Base-by-base conservation (phyloP, 176 grass and related monocot species). In the Aegilops sharonensis region DNA sequence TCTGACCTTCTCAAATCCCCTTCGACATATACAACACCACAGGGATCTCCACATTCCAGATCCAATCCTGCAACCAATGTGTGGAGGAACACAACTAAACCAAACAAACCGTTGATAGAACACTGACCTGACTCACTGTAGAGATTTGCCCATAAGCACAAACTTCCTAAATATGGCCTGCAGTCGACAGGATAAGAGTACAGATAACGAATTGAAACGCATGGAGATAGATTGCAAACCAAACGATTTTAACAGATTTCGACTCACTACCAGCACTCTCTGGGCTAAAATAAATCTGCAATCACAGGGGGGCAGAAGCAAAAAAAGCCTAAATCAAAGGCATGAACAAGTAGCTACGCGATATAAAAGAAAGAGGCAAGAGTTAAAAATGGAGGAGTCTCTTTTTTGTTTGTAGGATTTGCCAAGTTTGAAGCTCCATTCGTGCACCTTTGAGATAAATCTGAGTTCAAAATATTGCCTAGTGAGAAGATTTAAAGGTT, bases 21-120 rank as follows among this genome's bases (percentile, higher is more conserved):
- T 47, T 56, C 2, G 9, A 25, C 18, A 68, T 59, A 42, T 59
- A 42, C 1, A 71, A 42, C 12, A 34, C 11, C 13, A 25, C 15
- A 54, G 48, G 48, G 48, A 5, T 21, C 10, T 59, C 48, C 24
- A n/a, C 45, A 21, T 23, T 29, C 42, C 52, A 14, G 25, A 32
- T 34, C 62, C 27, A 17, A n/a, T 25, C 86, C 86, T 88, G 86
- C 86, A 88, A 82, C 8, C 50, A 73, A 36, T 27, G 56, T 12
- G 23, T 23, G 4, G 39, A 54, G 69, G 15, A 80, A 24, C 72
- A 45, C 17, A 11, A 68, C 3, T 50, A 43, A 50, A 75, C 23
- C 24, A 2, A 75, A 75, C 10, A 72, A 36, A 71, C 68, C 4
- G 1, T 23, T 13, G 39, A 71, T 35, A 7, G 6, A 27, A 74